These are phyloP conservation scores for Ophiostoma populinum DNA, from an alignment of 2,329 filamentous ascomycete genomes.

Conservation along the genomic window DNA sequence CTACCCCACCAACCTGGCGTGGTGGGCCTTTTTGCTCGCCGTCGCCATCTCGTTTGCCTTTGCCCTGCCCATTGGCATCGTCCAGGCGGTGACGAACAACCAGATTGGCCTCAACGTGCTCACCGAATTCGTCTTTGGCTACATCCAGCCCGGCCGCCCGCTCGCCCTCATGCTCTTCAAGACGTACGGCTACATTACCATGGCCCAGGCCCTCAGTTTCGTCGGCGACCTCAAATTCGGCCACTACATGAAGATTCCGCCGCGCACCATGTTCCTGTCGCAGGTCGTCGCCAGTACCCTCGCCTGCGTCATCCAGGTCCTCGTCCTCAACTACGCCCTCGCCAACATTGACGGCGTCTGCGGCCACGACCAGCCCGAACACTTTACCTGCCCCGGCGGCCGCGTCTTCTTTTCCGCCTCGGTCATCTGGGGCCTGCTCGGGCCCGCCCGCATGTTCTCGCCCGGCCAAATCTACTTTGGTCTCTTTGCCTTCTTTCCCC, in stretches of 20 bases:
- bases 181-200: slow-evolving; percentile 53
- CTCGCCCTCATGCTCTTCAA: slow-evolving; percentile 68
- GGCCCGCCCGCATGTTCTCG: slow-evolving; percentile 45
- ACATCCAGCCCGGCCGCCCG: slow-evolving; percentile 53
- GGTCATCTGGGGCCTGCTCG: slow-evolving; percentile 51
- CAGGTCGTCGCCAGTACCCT: slow-evolving; percentile 50
- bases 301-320: slow-evolving; percentile 48
- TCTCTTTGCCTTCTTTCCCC: slow-evolving; percentile 40
- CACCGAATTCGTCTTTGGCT: slow-evolving; percentile 57
- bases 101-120: slow-evolving; percentile 52
- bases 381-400: slow-evolving; percentile 47
- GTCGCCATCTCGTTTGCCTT: slow-evolving; percentile 47
- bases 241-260: slow-evolving; percentile 51
- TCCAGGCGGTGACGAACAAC: slow-evolving; percentile 41
- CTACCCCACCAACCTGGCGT: slow-evolving; percentile 50
- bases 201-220: slow-evolving; percentile 49
- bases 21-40: slow-evolving; percentile 56
- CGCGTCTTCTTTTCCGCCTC: slow-evolving; percentile 49
- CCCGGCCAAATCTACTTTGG: slow-evolving; percentile 43
- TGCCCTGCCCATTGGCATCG: slow-evolving; percentile 47
- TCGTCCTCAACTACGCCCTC: slow-evolving; percentile 45
- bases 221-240: slow-evolving; percentile 48
- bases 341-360: slow-evolving; percentile 47
- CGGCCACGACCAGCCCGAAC: slow-evolving; percentile 33
- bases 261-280: slow-evolving; percentile 48